Evolutionary conservation across 1,284 basidiomycete species (phyloP), one percentile per base, ranked within the genome.

Genomic region (Ceratobasidium sp.): DNA sequence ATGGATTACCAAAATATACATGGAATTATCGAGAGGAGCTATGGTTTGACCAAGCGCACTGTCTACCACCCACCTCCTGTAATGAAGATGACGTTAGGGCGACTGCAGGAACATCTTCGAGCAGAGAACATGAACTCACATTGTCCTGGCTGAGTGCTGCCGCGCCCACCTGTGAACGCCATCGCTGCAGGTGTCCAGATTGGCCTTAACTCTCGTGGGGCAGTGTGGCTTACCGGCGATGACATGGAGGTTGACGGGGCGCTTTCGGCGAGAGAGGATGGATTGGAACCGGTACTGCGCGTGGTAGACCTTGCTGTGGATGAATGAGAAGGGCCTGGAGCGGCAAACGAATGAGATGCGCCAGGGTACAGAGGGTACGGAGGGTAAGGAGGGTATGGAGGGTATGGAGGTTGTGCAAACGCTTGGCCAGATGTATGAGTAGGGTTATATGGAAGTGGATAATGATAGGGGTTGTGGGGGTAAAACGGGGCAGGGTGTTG

Each of bases 121-220:
- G 45, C 8, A 3, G 45, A 66, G n/a, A 15, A 49, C 4, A 66
- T 66, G 64, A 66, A 49, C 64, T 47, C 45, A 66, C 64, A 66
- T 31, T 20, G 28, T 15, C 6, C 39, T 66, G 64, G 64, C 13
- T 42, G 42, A 66, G 17, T 26, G 2, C 42, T 66, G 5, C 13
- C 26, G 13, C 13, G 8, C 15, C 2, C 5, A 1, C 64, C 64
- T 13, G 64, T 66, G 2, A 66, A 66, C 42, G 39, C 23, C 1
- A 26, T 66, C 13, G 42, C 8, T 11, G 64, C 39, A 26, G 64
- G 64, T 49, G 28, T 66, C 17, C 20, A 64, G 33, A 26, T n/a
- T 5, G 64, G 35, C 7, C 13, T 64, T 10, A 23, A 39, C n/a
- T 37, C 37, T 10, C 61, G 33, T 64, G 61, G 61, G 15, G 37